Evolutionary conservation across 2,329 filamentous ascomycete species (phyloP), one percentile per base, ranked within the genome.

Genomic region (Fonsecaea erecta): DNA sequence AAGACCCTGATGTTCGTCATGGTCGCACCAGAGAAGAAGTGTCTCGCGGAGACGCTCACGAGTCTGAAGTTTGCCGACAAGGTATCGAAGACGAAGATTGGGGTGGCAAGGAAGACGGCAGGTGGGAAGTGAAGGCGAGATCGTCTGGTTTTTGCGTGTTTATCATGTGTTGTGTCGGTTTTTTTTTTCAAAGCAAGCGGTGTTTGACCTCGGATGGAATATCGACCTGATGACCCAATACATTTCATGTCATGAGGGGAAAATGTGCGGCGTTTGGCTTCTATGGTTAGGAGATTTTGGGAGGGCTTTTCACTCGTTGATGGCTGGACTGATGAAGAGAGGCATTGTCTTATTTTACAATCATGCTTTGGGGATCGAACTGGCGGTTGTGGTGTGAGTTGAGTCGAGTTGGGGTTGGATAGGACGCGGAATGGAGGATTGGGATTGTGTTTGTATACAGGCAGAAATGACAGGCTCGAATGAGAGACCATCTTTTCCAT

Each of bases 1-100:
- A 96, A 97, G 80, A 99, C 95, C 0, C 88, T 99, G 73, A 99
- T 99, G 95, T 97, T 99, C 77, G 92, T 98, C 76, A 98, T 98
- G 93, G 91, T 97, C 63, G 95, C 90, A 72, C 95, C 95, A 35
- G 82, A 98, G 65, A 91, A 96, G 80, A 90, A 88, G 5, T 95
- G 98, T 80, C 82, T 97, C 70, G 90, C 90, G 74, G 95, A 99
- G 83, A 97, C 93, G 2, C 82, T 97, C 75, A 97, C 93, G 52
- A 97, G 93, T 83, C 83, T 99, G 77, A 90, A 95, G 74, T 99
- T 99, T 78, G 95, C 95, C 16, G 96, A 92, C 35, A 98, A 97
- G 85, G 93, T 93, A 16, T 62, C 62, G 6, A 66, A 66, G 57
- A 72, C 70, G 30, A 66, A 60, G 56, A 70, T 72, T 56, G 70